Evolutionary conservation across 768 basidiomycete species (phyloP).

Genomic region (Pseudohyphozyma bogoriensis): DNA sequence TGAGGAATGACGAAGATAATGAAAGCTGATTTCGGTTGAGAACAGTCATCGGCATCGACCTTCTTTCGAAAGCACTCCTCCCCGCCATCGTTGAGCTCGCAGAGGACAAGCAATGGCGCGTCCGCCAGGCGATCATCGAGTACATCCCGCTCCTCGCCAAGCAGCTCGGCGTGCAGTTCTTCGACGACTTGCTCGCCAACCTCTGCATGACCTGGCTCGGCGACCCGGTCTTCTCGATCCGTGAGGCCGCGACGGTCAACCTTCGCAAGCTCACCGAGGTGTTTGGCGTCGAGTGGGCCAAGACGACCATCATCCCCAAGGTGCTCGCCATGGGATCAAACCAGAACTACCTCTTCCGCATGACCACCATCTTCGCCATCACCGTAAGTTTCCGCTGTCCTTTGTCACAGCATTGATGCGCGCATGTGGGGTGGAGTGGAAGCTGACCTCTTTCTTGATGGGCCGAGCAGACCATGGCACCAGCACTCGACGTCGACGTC

Average conservation of each 20-base stretch:
- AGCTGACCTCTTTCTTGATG: not conserved
- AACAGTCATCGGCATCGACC: conserved; percentile 92
- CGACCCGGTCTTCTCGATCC: conserved; percentile 95
- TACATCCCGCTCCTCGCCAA: conserved; percentile 96
- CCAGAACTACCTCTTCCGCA: conserved; percentile 91
- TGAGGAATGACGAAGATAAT: too few relatives aligned
- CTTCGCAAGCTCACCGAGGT: conserved; percentile 94
- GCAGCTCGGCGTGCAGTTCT: conserved; percentile 93
- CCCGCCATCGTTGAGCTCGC: conserved; percentile 97
- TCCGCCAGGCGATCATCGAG: conserved; percentile 98
- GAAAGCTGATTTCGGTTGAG: not conserved
- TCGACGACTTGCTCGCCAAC: conserved; percentile 92
- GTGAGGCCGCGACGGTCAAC: conserved; percentile 95
- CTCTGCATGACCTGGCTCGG: conserved; percentile 99
- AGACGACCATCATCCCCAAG: conserved; percentile 84
- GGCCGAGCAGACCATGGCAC: conserved; percentile 83
- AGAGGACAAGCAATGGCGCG: conserved; percentile 99
- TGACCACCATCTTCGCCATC: conserved; percentile 98
- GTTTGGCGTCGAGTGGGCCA: conserved; percentile 97
- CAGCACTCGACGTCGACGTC: conserved; percentile 73
- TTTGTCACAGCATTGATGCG: too few relatives aligned
- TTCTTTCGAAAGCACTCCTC: conserved; percentile 83
- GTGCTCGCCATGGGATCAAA: conserved; percentile 94
- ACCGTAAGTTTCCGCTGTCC: conserved; percentile 52
- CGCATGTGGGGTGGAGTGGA: too few relatives aligned